A percentile compares a stretch with the other conserved stretches of the same genome.
phyloP scores from a whole-genome alignment of 2,329 filamentous ascomycete genomes.

The Didymella arachidicola region DNA sequence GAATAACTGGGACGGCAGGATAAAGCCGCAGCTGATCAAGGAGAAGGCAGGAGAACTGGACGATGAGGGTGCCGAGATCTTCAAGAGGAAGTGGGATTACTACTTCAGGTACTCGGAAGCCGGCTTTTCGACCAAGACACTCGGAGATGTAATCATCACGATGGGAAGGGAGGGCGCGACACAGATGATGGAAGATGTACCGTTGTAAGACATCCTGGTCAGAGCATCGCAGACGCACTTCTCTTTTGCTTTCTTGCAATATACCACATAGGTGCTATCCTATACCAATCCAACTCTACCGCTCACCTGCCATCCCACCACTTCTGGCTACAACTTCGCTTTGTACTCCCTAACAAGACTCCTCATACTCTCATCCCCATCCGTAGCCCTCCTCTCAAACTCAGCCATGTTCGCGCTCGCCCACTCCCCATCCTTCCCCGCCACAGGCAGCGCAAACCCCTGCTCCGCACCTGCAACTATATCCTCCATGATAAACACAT shows the following conservation, averaged over 20 bases:
- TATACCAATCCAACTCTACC: conserved; percentile 6
- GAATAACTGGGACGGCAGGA: conserved; percentile 66
- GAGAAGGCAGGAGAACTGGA: conserved; percentile 69
- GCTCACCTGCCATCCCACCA: neutral
- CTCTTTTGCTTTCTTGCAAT: conserved; percentile 4
- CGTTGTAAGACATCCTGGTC: conserved; percentile 54
- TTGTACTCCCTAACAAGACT: conserved; percentile 26
- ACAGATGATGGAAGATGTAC: conserved; percentile 75
- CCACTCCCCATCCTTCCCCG: conserved; percentile 38
- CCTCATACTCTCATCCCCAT: conserved; percentile 35
- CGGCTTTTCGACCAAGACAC: conserved; percentile 73
- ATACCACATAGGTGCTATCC: conserved; percentile 16
- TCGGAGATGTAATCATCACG: conserved; percentile 77
- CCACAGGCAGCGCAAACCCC: conserved; percentile 35
- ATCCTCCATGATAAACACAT: conserved; percentile 39
- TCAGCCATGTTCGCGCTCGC: conserved; percentile 27
- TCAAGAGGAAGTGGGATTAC: conserved; percentile 77
- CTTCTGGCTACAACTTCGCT: neutral
- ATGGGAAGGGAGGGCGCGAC: conserved; percentile 70
- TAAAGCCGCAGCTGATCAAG: conserved; percentile 65
- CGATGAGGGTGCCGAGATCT: conserved; percentile 71
- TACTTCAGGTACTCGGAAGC: conserved; percentile 81
- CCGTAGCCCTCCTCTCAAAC: conserved; percentile 33
- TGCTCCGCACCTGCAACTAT: conserved; percentile 38
- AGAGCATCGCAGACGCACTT: neutral